Evolutionary conservation across 2,329 filamentous ascomycete species (phyloP), one percentile per base, ranked within the genome.

Genomic region (Colletotrichum sp.): DNA sequence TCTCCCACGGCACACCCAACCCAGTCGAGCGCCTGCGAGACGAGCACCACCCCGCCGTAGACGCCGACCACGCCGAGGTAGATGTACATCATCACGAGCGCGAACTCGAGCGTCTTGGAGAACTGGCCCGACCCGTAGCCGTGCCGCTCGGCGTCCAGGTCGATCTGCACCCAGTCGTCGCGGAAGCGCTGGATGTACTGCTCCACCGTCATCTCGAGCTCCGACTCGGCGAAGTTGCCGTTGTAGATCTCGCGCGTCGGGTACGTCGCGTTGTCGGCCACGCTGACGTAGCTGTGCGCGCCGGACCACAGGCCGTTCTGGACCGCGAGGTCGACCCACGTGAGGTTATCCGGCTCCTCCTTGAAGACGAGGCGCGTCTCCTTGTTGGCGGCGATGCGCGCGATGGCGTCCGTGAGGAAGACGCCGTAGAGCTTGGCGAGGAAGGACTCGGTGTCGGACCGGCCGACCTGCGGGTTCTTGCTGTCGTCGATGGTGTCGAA

Each of bases 81-180:
- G 59, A 71, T 71, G 69, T 71, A 71, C 59, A 71, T 71, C 24
- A 71, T 52, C n/a, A 71, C 34, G 12, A 71, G 60, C 8, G 69
- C 69, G 30, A 71, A 71, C n/a, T 52, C n/a, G n/a, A 71, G 30
- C 39, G 69, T 71, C 36, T 64, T 65, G 26, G 57, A 65, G 26
- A 15, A 34, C 39, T 71, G 69, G 3, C 69, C 69, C 2, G 69
- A 64, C 32, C 69, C 69, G 59, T 64, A 71, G 36, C 69, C 69
- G 69, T 71, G 49, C 18, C 69, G 57, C 60, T 62, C 36, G 8
- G 69, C 57, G 18, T 64, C 28, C 10, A 71, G 49, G 24, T 64
- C 69, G 30, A 71, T 49, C 30, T 62, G 34, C 24, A 71, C 21
- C 16, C 24, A 52, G 8, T 60, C n/a, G 10, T 57, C 32, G n/a